These are phyloP conservation scores for Candida glaebosa DNA, from an alignment of 805 yeast species.

Conservation along the genomic window DNA sequence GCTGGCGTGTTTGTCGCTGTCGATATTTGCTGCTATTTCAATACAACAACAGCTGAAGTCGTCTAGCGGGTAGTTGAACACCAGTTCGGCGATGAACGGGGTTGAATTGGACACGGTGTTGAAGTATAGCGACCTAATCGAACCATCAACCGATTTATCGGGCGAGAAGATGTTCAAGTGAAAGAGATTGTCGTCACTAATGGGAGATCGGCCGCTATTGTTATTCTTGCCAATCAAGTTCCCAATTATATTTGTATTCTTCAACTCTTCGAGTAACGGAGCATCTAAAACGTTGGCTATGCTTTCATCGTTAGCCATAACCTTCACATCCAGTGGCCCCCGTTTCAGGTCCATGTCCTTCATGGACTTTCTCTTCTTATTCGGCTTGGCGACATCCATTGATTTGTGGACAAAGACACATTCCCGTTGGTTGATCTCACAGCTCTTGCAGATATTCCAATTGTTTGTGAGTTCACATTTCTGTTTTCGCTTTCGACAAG, in stretches of 20 bases:
- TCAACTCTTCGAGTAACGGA: not conserved
- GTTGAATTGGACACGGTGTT: constrained; percentile 16
- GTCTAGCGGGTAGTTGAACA: constrained; percentile 11
- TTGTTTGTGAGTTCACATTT: constrained; percentile 12
- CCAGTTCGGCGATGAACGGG: constrained; percentile 14
- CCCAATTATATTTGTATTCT: not conserved
- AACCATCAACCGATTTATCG: not conserved
- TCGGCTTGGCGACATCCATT: constrained; percentile 5
- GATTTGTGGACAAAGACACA: constrained; percentile 18
- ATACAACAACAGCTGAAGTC: constrained; percentile 17
- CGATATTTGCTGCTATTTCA: constrained; percentile 13
- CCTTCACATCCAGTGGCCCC: no score
- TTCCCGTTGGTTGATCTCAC: constrained; percentile 12
- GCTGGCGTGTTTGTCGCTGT: not conserved
- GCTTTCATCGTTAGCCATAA: constrained; percentile 2
- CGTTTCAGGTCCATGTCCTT: not conserved
- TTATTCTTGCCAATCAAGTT: not conserved
- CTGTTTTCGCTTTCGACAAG: constrained; percentile 17
- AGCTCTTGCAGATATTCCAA: constrained; percentile 13
- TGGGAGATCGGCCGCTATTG: not conserved
- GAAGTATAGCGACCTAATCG: constrained; percentile 8
- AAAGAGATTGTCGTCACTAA: not conserved
- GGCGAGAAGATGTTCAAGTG: not conserved
- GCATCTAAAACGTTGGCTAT: constrained; percentile 1
- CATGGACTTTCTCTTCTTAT: constrained; percentile 1